phyloP scores from a whole-genome alignment of 352 stramenopile genomes.

The Pythium periplocum region DNA sequence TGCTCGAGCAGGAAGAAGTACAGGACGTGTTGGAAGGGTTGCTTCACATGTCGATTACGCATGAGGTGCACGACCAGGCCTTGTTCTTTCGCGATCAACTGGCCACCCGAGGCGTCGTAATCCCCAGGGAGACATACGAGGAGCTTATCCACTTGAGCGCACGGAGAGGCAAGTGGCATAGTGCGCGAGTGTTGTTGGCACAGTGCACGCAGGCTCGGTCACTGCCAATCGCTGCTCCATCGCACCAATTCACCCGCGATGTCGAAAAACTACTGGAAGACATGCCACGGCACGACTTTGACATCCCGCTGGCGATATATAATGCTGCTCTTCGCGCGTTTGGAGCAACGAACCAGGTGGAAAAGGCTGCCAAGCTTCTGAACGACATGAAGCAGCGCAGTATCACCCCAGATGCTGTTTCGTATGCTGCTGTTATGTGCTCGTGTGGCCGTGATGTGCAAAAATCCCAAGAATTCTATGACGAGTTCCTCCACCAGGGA shows the following conservation, averaged over 20 bases:
- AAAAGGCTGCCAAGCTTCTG: slow-evolving; percentile 38
- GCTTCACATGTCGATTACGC: slow-evolving; percentile 36
- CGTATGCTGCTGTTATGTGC: slow-evolving; percentile 48
- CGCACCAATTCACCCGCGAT: slow-evolving; percentile 46
- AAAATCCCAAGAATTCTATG: slow-evolving; percentile 40
- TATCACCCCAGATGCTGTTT: slow-evolving; percentile 41
- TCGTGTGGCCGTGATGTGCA: slow-evolving; percentile 38
- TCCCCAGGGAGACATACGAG: slow-evolving; percentile 35
- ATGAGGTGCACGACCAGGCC: slow-evolving; percentile 40
- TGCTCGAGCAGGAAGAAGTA: slow-evolving; percentile 34
- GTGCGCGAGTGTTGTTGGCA: slow-evolving; percentile 38
- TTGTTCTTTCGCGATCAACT: slow-evolving; percentile 58
- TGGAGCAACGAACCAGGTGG: slow-evolving; percentile 27
- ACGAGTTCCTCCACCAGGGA: slow-evolving; percentile 24
- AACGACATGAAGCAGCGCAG: slow-evolving; percentile 29
- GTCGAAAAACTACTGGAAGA: slow-evolving; percentile 41
- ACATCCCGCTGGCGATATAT: slow-evolving; percentile 35
- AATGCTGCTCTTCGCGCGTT: slow-evolving; percentile 67
- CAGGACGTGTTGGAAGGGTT: slow-evolving; percentile 32
- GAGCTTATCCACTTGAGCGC: slow-evolving; percentile 45
- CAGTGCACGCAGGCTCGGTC: slow-evolving; percentile 39
- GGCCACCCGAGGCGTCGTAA: slow-evolving; percentile 16
- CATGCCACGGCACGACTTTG: slow-evolving; percentile 32
- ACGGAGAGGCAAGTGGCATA: slow-evolving; percentile 47
- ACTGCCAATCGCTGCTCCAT: slow-evolving; percentile 23